Evolutionary conservation across 306 rosid species (phyloP), one percentile per base, ranked within the genome.

Genomic region (Pyrus betulifolia): DNA sequence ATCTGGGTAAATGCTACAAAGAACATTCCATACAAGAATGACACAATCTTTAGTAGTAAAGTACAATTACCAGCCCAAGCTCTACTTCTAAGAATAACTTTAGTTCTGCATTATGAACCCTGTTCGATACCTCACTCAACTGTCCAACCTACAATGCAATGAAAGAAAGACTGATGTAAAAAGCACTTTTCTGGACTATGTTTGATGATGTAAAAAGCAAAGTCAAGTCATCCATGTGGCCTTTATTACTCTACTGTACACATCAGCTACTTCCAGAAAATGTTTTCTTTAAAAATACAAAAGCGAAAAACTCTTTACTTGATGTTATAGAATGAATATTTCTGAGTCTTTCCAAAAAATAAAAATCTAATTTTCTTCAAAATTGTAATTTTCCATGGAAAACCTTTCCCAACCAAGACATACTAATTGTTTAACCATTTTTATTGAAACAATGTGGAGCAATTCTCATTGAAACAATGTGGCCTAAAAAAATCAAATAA

Each of bases 11-110:
- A 12, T 54, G 42, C 66, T 22, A 65, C 23, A 28, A 46, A 71
- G 35, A 22, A 31, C 40, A 70, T 77, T 61, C 28, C 25, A 52
- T n/a, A 60, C 60, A 51, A 69, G 60, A 72, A 31, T 28, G 3
- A 19, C 19, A 57, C 19, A 57, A 27, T 71, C 51, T 55, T 72
- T 42, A 45, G 73, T 57, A 60, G 68, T 71, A 71, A 72, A 55
- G 54, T 9, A 82, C 64, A 65, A 69, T 77, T 90, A 93, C 97
- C 97, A 4, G 84, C 46, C 92, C 94, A 40, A 72, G 78, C 82
- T 87, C 93, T 79, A 93, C 84, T 88, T 90, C 96, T 86, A 93
- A 83, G 78, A 90, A 89, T 78, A 93, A 81, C 74, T 89, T 91
- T 8, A 93, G 85, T 79, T 91, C 97, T 11, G 95, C 91, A 70